Evolutionary conservation across 208 protist species (phyloP), one percentile per base, ranked within the genome.

Genomic region (Trypanosoma conorhini): DNA sequence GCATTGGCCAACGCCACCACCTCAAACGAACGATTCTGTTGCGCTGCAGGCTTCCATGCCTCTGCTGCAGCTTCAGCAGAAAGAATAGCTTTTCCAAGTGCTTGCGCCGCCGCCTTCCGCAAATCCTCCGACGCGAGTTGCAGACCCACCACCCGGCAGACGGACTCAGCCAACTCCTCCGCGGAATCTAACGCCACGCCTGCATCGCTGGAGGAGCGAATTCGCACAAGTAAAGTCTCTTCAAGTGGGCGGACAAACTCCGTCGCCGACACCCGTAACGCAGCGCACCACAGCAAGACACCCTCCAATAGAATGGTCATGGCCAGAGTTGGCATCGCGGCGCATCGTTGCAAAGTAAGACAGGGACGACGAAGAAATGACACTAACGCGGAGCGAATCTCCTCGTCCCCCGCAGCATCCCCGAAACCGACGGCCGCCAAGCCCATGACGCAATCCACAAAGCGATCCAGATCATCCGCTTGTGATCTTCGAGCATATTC

Each of bases 71-170:
- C 62, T 24, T 38, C 59, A 57, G 21, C 76, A 63, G 40, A 48
- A 30, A 50, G 38, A 64, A 63, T 87, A 83, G 78, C 24, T 40
- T 54, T n/a, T 61, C 79, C 64, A 86, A 94, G 64, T 19, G 84
- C 19, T 57, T 42, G 56, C 15, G 80, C 74, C 3, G 88, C 83
- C 0, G 62, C 50, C 12, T 31, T 26, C 0, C 61, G 62, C 22
- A 85, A 35, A 0, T 56, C 63, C 0, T 64, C 24, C 0, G 65
- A 51, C 1, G 75, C 74, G 15, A 12, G 10, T 22, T 52, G 30
- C 31, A 94, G 44, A 30, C 57, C 54, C n/a, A 76, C 63, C 28
- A 76, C 28, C 21, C 71, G 62, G 40, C 46, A 70, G n/a, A 63
- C 71, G 3, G 35, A 24, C 19, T 62, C 55, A 15, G 51, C 70